These are phyloP conservation scores for Fusarium pseudocircinatum DNA, from an alignment of 2,329 filamentous ascomycete species.

Conservation along the genomic window DNA sequence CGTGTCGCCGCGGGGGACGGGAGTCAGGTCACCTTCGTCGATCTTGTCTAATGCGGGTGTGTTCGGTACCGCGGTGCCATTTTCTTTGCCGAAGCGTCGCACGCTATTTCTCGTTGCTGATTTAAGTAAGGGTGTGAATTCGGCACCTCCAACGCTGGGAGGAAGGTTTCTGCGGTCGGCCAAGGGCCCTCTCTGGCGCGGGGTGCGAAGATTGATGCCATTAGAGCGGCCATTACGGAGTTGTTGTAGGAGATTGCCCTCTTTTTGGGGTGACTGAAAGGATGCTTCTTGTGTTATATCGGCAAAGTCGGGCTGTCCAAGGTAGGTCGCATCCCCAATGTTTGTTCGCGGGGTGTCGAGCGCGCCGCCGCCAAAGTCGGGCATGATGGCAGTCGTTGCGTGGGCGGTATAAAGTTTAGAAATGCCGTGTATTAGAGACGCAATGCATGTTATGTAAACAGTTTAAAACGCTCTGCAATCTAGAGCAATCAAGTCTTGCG, in stretches of 20 bases:
- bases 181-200: slow-evolving; percentile 75
- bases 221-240: slow-evolving; percentile 72
- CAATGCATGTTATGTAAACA: slow-evolving; percentile 35
- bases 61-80: slow-evolving; percentile 64
- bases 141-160: slow-evolving; percentile 70
- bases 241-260: slow-evolving; percentile 75
- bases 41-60: slow-evolving; percentile 77
- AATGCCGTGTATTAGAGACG: slow-evolving; percentile 20
- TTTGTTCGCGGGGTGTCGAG: slow-evolving; percentile 90
- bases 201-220: slow-evolving; percentile 73
- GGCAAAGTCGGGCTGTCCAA: slow-evolving; percentile 74
- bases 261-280: slow-evolving; percentile 81
- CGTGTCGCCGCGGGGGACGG: slow-evolving; percentile 76
- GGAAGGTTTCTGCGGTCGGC: slow-evolving; percentile 78
- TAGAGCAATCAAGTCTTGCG: background rate
- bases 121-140: slow-evolving; percentile 95
- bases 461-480: background rate
- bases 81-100: slow-evolving; percentile 71
- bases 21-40: slow-evolving; percentile 78
- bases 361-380: slow-evolving; percentile 67
- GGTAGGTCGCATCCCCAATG: slow-evolving; percentile 83
- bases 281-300: slow-evolving; percentile 90
- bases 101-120: slow-evolving; percentile 77
- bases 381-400: slow-evolving; percentile 59
- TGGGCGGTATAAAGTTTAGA: slow-evolving; percentile 31